phyloP scores from a whole-genome alignment of 768 basidiomycete genomes.

The Glaciozyma antarctica region DNA sequence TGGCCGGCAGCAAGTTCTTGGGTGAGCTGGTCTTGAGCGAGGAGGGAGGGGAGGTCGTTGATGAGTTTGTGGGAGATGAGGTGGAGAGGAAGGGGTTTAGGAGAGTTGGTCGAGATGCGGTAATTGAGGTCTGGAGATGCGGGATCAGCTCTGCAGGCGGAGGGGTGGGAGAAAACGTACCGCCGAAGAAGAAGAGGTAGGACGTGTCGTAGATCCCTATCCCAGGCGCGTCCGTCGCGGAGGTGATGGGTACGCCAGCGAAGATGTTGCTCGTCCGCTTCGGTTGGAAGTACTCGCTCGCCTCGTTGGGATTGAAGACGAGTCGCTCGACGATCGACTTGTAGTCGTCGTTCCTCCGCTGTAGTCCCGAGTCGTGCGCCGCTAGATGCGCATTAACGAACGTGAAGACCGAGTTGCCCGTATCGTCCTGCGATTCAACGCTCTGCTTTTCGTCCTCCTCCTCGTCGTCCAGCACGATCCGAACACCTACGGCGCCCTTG shows the following conservation, averaged over 20 bases:
- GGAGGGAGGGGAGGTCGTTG: slow-evolving; percentile 8
- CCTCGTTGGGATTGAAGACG: slow-evolving; percentile 50
- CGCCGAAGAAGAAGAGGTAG: slow-evolving; percentile 69
- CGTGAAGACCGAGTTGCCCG: slow-evolving; percentile 42
- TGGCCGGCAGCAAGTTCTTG: slow-evolving; percentile 58
- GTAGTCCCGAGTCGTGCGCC: slow-evolving; percentile 60
- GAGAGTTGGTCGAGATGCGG: slow-evolving; percentile 17
- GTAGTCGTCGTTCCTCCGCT: slow-evolving; percentile 64
- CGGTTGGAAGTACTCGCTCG: slow-evolving; percentile 33
- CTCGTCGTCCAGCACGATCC: slow-evolving; percentile 47
- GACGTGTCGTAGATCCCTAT: slow-evolving; percentile 56
- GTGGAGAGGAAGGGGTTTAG: slow-evolving; percentile 40
- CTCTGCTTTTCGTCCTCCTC: slow-evolving; percentile 48
- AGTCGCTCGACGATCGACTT: slow-evolving; percentile 68
- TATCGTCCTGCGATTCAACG: slow-evolving; percentile 73
- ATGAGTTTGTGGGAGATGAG: background rate
- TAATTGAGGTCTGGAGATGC: slow-evolving; percentile 43
- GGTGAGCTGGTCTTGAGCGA: slow-evolving; percentile 33
- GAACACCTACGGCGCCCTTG: slow-evolving; percentile 84
- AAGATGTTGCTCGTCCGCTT: slow-evolving; percentile 8
- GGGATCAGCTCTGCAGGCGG: background rate
- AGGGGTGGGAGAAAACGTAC: background rate
- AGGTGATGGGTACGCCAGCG: slow-evolving; percentile 28
- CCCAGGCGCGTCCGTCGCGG: slow-evolving; percentile 11
- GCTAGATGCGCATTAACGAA: slow-evolving; percentile 90